Percentiles rank a stretch among this genome's conserved stretches.
phyloP scores from a whole-genome alignment of 2,329 filamentous ascomycete species.

The Aspergillus pseudonomiae region DNA sequence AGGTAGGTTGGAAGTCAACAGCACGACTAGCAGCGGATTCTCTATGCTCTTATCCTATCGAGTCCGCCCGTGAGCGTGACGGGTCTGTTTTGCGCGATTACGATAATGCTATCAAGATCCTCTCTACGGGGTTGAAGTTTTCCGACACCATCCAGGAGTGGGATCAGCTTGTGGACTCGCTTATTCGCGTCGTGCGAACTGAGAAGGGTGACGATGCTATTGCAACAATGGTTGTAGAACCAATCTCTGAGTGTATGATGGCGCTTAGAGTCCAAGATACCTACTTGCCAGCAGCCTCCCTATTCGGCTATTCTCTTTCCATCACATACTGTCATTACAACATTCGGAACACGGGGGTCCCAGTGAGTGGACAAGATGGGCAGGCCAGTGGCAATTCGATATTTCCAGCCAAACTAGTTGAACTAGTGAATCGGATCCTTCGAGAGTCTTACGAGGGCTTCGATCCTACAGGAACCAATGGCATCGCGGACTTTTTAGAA shows the following conservation, averaged over 20 bases:
- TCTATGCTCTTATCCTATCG: slow-evolving; percentile 46
- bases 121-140: slow-evolving; percentile 60
- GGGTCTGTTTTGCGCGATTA: slow-evolving; percentile 67
- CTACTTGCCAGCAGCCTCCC: slow-evolving; percentile 39
- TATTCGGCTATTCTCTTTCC: slow-evolving; percentile 41
- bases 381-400: neutral
- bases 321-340: slow-evolving; percentile 28
- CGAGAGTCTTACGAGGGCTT: slow-evolving; percentile 56
- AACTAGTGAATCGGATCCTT: slow-evolving; percentile 59
- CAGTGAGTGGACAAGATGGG: neutral
- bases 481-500: slow-evolving; percentile 54
- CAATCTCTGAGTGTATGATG: slow-evolving; percentile 62
- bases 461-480: slow-evolving; percentile 42
- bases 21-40: slow-evolving; percentile 37
- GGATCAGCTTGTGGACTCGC: slow-evolving; percentile 58
- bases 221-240: slow-evolving; percentile 70
- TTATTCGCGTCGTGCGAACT: slow-evolving; percentile 60
- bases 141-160: slow-evolving; percentile 38
- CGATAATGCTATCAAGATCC: slow-evolving; percentile 67
- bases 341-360: neutral
- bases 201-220: slow-evolving; percentile 71
- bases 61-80: slow-evolving; percentile 47
- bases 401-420: slow-evolving; percentile 62
- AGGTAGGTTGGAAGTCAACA: slow-evolving; percentile 40
- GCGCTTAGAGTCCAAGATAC: slow-evolving; percentile 29